Percentiles rank a stretch among this genome's conserved stretches.
Conservation (phyloP, 352 stramenopile genomes). For the Phytopythium aichiense region DNA sequence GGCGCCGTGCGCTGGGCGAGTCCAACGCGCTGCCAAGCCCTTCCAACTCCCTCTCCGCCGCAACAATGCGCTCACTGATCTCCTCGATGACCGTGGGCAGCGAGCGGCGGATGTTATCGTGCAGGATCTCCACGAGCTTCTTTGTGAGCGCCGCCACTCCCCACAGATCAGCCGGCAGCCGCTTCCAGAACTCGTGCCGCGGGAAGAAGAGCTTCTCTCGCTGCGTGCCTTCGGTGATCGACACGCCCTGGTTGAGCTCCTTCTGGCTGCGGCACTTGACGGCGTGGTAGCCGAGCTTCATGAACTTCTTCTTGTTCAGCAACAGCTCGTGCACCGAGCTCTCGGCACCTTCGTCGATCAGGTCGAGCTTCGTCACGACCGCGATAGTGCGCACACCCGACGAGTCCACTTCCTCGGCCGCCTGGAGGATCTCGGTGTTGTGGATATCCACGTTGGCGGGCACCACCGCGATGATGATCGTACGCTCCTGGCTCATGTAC, state of each 20-base stretch:
- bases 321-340: constrained; percentile 64
- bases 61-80: constrained; percentile 26
- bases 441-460: constrained; percentile 84
- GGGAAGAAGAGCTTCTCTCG: constrained; percentile 59
- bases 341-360: constrained; percentile 82
- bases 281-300: constrained; percentile 77
- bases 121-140: constrained; percentile 37
- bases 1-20: constrained; percentile 17
- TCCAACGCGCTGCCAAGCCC: constrained; percentile 22
- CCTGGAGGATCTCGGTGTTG: constrained; percentile 79
- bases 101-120: constrained; percentile 43
- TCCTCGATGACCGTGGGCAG: constrained; percentile 41
- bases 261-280: constrained; percentile 81
- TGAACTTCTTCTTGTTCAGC: constrained; percentile 65
- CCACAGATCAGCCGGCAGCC: constrained; percentile 25
- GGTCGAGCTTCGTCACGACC: constrained; percentile 87
- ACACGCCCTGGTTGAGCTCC: constrained; percentile 49
- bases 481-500: constrained; percentile 71
- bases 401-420: constrained; percentile 61
- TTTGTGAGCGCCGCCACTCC: constrained; percentile 28
- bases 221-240: constrained; percentile 41
- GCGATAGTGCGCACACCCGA: constrained; percentile 72
- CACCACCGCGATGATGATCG: constrained; percentile 84
- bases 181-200: constrained; percentile 40
- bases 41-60: constrained; percentile 14